Evolutionary conservation across 352 stramenopile genomes (phyloP).

Genomic region (Halophytophthora polymorphica): DNA sequence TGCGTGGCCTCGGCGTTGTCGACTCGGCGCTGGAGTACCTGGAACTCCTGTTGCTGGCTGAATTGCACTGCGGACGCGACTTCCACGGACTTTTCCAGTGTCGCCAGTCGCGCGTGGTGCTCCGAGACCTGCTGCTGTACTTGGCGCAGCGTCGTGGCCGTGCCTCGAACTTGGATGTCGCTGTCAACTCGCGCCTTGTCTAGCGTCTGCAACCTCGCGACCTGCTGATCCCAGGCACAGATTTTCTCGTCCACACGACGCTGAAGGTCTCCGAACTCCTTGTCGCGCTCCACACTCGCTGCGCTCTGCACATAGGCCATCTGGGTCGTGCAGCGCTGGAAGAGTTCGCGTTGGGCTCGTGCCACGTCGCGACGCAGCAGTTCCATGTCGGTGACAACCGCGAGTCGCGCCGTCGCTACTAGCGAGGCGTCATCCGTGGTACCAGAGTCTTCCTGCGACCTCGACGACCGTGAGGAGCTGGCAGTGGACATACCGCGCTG

Average conservation of each 20-base stretch:
- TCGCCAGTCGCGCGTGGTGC: slow-evolving; percentile 16
- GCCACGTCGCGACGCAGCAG: slow-evolving; percentile 21
- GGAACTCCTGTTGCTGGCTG: slow-evolving; percentile 17
- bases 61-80: slow-evolving; percentile 9
- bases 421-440: slow-evolving; percentile 5
- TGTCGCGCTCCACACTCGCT: slow-evolving; percentile 16
- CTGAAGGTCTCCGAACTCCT: slow-evolving; percentile 25
- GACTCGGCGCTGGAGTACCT: slow-evolving; percentile 17
- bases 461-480: neutral
- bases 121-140: slow-evolving; percentile 27
- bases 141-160: slow-evolving; percentile 18
- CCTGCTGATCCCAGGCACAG: slow-evolving; percentile 25
- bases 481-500: slow-evolving; percentile 5
- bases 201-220: slow-evolving; percentile 15
- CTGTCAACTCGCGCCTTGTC: slow-evolving; percentile 20
- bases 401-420: slow-evolving; percentile 15
- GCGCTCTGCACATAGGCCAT: slow-evolving; percentile 34
- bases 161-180: slow-evolving; percentile 9
- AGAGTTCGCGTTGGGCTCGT: slow-evolving; percentile 40
- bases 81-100: slow-evolving; percentile 19
- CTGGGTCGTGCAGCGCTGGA: slow-evolving; percentile 31
- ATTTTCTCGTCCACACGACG: slow-evolving; percentile 33
- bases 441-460: slow-evolving; percentile 1
- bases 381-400: slow-evolving; percentile 21
- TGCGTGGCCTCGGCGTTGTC: slow-evolving; percentile 25